Evolutionary conservation across 345 rosid genomes (phyloP), one percentile per base, ranked within the genome.

Genomic region (Clausena lansium): DNA sequence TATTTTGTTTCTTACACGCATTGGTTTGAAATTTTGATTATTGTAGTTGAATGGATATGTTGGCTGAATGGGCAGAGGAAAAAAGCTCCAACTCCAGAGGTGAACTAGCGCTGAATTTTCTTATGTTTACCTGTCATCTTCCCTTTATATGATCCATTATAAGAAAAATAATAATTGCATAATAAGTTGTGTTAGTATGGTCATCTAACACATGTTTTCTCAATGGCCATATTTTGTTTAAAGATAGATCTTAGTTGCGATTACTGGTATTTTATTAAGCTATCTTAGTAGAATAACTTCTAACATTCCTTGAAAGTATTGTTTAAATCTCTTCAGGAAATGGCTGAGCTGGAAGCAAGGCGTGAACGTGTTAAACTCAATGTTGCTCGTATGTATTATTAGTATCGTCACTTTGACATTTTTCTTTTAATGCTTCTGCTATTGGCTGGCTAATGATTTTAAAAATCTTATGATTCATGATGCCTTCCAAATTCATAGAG

Each of bases 61-160:
- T 96, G 98, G 99, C 87, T 94, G 83, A 94, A 92, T 63, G 98
- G 98, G 67, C 99, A 96, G 88, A 90, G 97, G 5, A 96, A 90
- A 83, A 86, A 54, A 64, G 93, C 97, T 84, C 97, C 98, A 15
- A 86, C 98, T 68, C 88, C 88, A 5, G 95, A 92, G 94, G 98
- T 92, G 88, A 83, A 39, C 76, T 72, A 22, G 73, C 57, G 15
- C 39, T 24, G 20, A 11, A 52, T 30, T 55, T 11, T 19, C 45
- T 20, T 33, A 36, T 63, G 54, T 39, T 60, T 9, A 6, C 20
- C 27, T 38, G 11, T 19, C 50, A 15, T 10, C 57, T 20, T 0
- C 11, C 14, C 20, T 74, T 27, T 75, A 41, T 47, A 6, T 30
- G 30, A 11, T 75, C 22, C 20, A 74, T 32, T 19, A 61, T 30